Base-by-base conservation (phyloP, 305 asterid genomes). In the Rubia balearica region DNA sequence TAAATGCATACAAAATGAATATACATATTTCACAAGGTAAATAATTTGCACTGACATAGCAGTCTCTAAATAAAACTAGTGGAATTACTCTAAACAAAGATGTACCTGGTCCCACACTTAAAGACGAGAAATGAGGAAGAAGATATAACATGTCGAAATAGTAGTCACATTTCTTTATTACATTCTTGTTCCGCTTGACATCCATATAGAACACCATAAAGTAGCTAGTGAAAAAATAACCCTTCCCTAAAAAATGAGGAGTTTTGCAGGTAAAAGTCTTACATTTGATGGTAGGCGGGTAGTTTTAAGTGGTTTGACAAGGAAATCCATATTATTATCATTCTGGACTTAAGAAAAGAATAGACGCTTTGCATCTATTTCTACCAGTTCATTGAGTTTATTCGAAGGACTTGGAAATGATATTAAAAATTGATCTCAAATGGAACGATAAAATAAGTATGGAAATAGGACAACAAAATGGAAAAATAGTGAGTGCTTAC, bases 341-440 rank as follows among this genome's bases (percentile, higher is more conserved):
- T 92, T 88, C 82, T 69, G 85, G 16, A 92, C 66, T 73, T 87
- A 93, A 22, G 98, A 92, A 27, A 87, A 80, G 80, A 90, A 92
- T 10, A 92, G 73, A 1, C 88, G 78, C 75, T 76, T 85, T 0
- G 74, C 61, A 38, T 85, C 86, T 2, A 17, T 12, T 48, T 49
- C 16, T 14, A 87, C 84, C 33, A 86, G 83, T 40, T 76, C 0
- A 24, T 77, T 0, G 36, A 75, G 75, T 57, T 82, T 79, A 6
- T 48, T 4, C 76, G 81, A 48, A 64, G 87, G 8, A 84, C 90
- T 91, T 87, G 73, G 48, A 62, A 73, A 74, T 46, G 69, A 17
- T 63, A 11, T 12, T 46, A 21, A 51, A 53, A 73, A 61, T 14
- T 33, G 27, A 38, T 36, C 43, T 70, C 48, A 67, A 0, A 77